Conservation (phyloP, 345 rosid genomes). For the Punica granatum region DNA sequence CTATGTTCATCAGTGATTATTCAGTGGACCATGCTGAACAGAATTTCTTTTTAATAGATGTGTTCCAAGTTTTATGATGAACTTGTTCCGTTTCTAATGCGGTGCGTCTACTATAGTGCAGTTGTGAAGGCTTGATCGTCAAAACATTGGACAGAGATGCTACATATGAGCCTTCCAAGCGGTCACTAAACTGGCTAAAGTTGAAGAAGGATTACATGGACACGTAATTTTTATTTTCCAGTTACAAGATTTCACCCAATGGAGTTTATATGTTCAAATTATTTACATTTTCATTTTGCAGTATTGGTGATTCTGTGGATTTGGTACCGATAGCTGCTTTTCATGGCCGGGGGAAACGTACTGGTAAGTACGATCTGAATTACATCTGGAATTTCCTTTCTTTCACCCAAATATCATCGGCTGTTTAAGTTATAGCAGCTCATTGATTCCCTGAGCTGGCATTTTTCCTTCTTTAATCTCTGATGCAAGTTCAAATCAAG, state of each 20-base stretch:
- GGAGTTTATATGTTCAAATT: neutral
- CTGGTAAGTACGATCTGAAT: constrained; percentile 35
- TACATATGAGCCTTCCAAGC: constrained; percentile 96
- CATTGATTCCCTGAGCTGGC: neutral
- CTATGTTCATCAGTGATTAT: neutral
- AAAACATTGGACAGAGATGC: constrained; percentile 86
- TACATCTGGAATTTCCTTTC: neutral
- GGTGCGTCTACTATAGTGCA: constrained; percentile 27
- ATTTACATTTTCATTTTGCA: constrained; percentile 25
- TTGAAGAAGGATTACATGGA: constrained; percentile 97
- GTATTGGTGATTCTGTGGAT: constrained; percentile 89
- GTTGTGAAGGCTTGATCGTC: constrained; percentile 95
- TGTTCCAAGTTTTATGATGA: neutral
- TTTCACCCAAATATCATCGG: neutral
- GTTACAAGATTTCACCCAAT: neutral
- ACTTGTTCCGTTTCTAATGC: neutral
- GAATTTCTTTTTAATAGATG: neutral
- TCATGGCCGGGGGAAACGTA: constrained; percentile 95
- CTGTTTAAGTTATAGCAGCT: neutral
- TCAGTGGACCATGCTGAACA: neutral
- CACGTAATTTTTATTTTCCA: constrained; percentile 26
- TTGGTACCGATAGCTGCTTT: constrained; percentile 94
- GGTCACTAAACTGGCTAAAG: constrained; percentile 89
- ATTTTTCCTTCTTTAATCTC: neutral
- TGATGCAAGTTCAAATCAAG: neutral